Base-by-base conservation (phyloP, 2,329 filamentous ascomycete genomes). In the Exophiala sp. region DNA sequence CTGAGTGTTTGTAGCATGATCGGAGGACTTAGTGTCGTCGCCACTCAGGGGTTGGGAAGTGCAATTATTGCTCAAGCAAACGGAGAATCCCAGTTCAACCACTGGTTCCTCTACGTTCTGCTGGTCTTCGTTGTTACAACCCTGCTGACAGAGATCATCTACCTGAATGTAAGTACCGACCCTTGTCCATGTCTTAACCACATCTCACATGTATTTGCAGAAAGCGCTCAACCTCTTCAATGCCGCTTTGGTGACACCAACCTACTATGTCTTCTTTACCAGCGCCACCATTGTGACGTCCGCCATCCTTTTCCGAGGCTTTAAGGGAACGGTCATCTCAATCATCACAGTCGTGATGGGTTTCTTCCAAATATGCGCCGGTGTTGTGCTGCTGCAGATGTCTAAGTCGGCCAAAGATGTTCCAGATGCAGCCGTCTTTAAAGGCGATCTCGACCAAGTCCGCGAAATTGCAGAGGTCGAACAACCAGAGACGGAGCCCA, bases 161-260 rank as follows among this genome's bases (percentile, higher is more conserved):
- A 87, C 69, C 78, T 99, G 39, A 99, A 99, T 70, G 92, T 95
- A 77, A 80, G 91, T 82, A n/a, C 35, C 54, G 2, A 21, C 20
- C 34, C 5, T 33, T 78, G 54, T 77, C 61, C 39, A n/a, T 7
- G 12, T 20, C 4, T 12, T 12, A 5, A 2, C n/a, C 21, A 7
- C 20, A 29, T 8, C 41, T 43, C 20, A 43, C 41, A 11, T 24
- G 9, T 3, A 45, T n/a, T 40, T 39, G 54, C 72, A 97, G 91
- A 99, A 99, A 96, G 94, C 94, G 5, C 80, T 97, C 52, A 97
- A 99, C 67, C 73, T 99, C 46, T 97, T 92, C 78, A 97, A 99
- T 66, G 94, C 94, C 35, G 92, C 94, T 6, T 81, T 99, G 61
- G 94, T 99, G 55, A 99, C 94, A 0, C 94, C 94, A 0, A 99